Evolutionary conservation across 169 alveolate genomes (phyloP), one percentile per base, ranked within the genome.

Genomic region (Cryptosporidium parvum): DNA sequence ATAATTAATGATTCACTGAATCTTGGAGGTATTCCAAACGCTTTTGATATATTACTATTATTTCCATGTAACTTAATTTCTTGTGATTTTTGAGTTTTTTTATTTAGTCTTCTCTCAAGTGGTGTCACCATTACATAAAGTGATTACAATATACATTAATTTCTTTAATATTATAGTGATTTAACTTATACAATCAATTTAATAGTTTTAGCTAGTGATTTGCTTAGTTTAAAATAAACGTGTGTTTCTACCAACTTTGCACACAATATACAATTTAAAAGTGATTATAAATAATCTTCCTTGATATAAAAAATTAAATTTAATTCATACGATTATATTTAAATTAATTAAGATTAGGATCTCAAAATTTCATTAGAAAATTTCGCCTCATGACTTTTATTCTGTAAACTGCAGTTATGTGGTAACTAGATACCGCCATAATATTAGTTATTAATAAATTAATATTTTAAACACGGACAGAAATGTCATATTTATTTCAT

Each of bases 1-100:
- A 80, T 62, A n/a, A 65, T 45, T 8, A 80, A 14, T 26, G 89
- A 39, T 9, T 80, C 89, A 21, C 44, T 65, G 62, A 80, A 80
- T 42, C 89, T 80, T 37, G 89, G 89, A 45, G 89, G 89, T 80
- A 80, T 42, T 65, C 89, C 89, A 62, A 80, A 80, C 62, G 89
- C 89, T 23, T 67, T 80, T 42, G 72, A 44, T 29, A 44, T 62
- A n/a, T 31, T 26, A n/a, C 42, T 58, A 26, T 14, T 53, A 26
- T 80, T 37, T 39, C 42, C 89, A 44, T 44, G 10, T 80, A 53
- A 14, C 29, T 37, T 62, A 12, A 16, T 80, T 59, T 37, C 75
- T n/a, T 59, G 70, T 59, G 53, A 8, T 14, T 29, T 45, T 80
- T 39, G 42, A 59, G 0, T 33, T 75, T 80, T 59, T 48, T 73